Evolutionary conservation across 305 asterid species (phyloP).

Genomic region (Salvia sclarea): DNA sequence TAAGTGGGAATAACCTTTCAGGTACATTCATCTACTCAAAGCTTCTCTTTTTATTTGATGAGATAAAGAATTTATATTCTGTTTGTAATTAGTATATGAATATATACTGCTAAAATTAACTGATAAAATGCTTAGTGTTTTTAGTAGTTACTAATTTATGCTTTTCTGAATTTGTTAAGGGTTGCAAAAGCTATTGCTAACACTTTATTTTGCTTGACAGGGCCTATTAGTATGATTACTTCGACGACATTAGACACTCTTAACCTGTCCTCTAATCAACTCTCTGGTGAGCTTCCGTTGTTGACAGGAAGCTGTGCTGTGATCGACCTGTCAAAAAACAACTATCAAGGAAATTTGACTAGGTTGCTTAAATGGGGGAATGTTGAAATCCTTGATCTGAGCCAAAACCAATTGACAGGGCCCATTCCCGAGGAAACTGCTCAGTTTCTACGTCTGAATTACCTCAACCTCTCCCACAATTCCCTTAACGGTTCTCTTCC

Average conservation of each 20-base stretch:
- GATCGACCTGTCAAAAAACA: conserved; percentile 74
- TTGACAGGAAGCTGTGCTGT: conserved; percentile 77
- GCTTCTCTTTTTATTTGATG: background rate
- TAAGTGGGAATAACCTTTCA: conserved; percentile 88
- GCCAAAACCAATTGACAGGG: conserved; percentile 77
- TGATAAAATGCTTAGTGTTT: too few species aligned
- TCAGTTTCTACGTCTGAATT: conserved; percentile 75
- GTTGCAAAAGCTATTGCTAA: background rate
- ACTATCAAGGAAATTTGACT: conserved; percentile 68
- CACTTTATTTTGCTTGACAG: conserved; percentile 44
- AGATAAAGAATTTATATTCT: background rate
- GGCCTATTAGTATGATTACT: conserved; percentile 77
- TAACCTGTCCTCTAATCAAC: conserved; percentile 78
- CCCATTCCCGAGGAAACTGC: conserved; percentile 74
- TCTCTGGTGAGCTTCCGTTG: conserved; percentile 86
- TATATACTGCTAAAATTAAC: too few species aligned
- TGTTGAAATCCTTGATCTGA: conserved; percentile 80
- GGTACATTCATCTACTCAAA: conserved; percentile 48
- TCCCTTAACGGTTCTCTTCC: conserved; percentile 67
- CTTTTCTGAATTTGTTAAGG: background rate
- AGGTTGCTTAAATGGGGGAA: conserved; percentile 84
- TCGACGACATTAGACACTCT: conserved; percentile 70
- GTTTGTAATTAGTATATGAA: background rate
- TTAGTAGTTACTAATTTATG: background rate
- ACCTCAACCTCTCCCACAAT: conserved; percentile 79